Evolutionary conservation across 176 grass and related monocot species (phyloP), one percentile per base, ranked within the genome.

Genomic region (barley (Hordeum vulgare)): DNA sequence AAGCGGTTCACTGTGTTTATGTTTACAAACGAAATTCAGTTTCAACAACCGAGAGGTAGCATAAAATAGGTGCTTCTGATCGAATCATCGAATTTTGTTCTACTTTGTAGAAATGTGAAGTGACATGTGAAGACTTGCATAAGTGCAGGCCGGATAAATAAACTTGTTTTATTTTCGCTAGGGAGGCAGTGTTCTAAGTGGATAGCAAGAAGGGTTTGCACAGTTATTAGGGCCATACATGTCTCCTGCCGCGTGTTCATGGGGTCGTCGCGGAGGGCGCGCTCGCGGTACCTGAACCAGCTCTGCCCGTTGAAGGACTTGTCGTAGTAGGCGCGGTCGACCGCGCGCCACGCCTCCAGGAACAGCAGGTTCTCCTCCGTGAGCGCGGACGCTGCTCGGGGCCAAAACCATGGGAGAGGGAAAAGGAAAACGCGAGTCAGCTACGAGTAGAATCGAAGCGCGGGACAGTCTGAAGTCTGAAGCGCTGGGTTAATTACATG

Each of bases 261-360:
- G 7, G 93, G 91, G 72, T 96, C 96, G 45, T 89, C 88, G 65
- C 83, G 88, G 54, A 99, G 89, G 42, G 91, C 96, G 77, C 74
- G 85, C 87, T 99, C 96, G 56, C 96, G 78, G 80, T 96, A 99
- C 66, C 91, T 86, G 58, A 99, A 99, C 93, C 96, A 99, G 83
- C 93, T 96, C 84, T 96, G 96, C 3, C 96, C 91, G 18, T 99
- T 99, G 85, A 99, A 99, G 11, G 89, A 90, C 88, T 99, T 99
- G 69, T 99, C 96, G 65, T 92, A 95, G 75, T 96, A 99, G 17
- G 93, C 91, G 31, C 91, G 91, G 53, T 99, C 96, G 42, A 99
- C 87, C 53, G 91, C 90, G 9, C 89, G 92, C 96, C 96, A 99
- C 71, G 96, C 96, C 80, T 99, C 96, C 78, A 99, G 85, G 67